Conservation (phyloP, 192 early-diverging fungal genomes). For the Dissophora ornata region DNA sequence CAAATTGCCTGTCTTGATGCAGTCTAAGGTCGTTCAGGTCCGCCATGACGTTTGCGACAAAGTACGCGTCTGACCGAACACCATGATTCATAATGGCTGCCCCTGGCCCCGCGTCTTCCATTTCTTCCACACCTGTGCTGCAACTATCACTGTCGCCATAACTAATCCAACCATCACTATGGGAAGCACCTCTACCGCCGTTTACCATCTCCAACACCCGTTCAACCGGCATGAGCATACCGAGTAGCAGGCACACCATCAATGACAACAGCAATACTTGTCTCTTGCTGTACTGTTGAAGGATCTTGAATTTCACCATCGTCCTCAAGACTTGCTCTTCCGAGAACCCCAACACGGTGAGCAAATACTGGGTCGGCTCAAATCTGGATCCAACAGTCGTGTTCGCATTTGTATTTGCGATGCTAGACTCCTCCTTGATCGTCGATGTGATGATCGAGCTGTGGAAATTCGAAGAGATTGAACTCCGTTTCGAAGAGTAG, state of each 20-base stretch:
- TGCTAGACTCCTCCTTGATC: constrained; percentile 15
- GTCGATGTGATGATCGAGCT: constrained; percentile 18
- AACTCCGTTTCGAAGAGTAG: constrained; percentile 23
- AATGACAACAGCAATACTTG: constrained; percentile 15
- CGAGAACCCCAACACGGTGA: not conserved
- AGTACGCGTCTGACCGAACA: not conserved
- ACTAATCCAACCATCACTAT: not conserved
- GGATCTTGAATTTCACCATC: not conserved
- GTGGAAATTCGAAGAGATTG: not conserved
- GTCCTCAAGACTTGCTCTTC: not conserved
- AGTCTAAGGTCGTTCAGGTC: not conserved
- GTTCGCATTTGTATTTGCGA: not conserved
- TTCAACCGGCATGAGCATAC: constrained; percentile 16
- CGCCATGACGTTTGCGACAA: not conserved
- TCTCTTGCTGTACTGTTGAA: constrained; percentile 2
- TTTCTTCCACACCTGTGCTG: not conserved
- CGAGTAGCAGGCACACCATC: constrained; percentile 23
- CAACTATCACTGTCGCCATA: not conserved
- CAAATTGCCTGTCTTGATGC: not conserved
- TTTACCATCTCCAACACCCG: not conserved
- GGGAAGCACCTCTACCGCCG: not conserved
- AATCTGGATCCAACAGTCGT: not conserved
- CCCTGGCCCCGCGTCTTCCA: not conserved
- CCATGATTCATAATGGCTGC: not conserved
- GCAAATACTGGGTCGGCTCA: not conserved